Conservation (phyloP, 495 filamentous ascomycete genomes). For the Xylaria bambusicola region DNA sequence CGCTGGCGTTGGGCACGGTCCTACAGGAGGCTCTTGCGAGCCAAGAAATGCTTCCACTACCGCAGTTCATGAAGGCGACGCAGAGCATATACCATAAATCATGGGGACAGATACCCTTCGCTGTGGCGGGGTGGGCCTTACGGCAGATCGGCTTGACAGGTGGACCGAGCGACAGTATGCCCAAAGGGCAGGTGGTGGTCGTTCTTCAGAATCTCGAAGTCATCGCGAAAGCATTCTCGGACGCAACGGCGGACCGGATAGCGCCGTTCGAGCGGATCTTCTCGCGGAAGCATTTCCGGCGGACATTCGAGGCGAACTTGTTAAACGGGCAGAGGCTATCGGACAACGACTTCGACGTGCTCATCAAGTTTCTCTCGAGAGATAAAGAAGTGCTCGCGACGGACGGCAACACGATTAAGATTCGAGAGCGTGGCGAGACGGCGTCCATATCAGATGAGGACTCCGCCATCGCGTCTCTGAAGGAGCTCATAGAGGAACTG, state of each 20-base stretch:
- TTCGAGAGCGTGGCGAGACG: constrained; percentile 53
- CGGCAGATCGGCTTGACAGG: constrained; percentile 63
- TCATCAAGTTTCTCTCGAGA: constrained; percentile 71
- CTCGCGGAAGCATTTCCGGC: constrained; percentile 63
- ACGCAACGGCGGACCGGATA: constrained; percentile 48
- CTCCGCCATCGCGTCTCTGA: constrained; percentile 75
- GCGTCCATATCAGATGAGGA: constrained; percentile 70
- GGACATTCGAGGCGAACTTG: constrained; percentile 57
- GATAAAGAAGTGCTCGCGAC: constrained; percentile 66
- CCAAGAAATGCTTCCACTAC: constrained; percentile 67
- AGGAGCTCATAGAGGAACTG: constrained; percentile 63
- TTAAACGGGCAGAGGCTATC: constrained; percentile 54
- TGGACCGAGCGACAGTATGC: constrained; percentile 52
- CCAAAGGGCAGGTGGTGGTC: constrained; percentile 57
- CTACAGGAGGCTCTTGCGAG: constrained; percentile 72
- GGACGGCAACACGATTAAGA: constrained; percentile 74
- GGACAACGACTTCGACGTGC: constrained; percentile 64
- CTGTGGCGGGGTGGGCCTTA: constrained; percentile 73
- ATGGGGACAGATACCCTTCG: constrained; percentile 48
- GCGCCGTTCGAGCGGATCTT: constrained; percentile 64
- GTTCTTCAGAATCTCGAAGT: constrained; percentile 58
- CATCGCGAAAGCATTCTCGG: constrained; percentile 48
- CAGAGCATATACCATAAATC: constrained; percentile 65
- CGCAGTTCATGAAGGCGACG: constrained; percentile 58
- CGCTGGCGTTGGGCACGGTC: constrained; percentile 78